Conservation (phyloP, 2,329 filamentous ascomycete genomes). For the Colletotrichum tropicale region DNA sequence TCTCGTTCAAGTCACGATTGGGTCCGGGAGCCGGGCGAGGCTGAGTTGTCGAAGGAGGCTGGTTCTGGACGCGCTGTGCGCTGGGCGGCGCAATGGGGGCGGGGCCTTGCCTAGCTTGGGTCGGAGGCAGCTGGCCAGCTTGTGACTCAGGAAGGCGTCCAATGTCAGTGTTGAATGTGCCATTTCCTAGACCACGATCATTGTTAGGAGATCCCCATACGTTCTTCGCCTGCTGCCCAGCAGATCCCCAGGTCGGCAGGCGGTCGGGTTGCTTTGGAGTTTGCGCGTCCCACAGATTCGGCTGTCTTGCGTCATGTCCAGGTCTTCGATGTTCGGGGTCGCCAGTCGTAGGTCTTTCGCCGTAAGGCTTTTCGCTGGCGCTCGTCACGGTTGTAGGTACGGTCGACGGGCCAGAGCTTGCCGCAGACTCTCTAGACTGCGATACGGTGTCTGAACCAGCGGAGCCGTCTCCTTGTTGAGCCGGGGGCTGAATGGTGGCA, state of each 20-base stretch:
- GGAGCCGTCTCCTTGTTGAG: slow-evolving; percentile 24
- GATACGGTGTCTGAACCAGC: not conserved
- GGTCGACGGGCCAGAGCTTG: not conserved
- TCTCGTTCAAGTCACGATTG: slow-evolving; percentile 12
- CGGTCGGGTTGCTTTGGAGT: slow-evolving; percentile 44
- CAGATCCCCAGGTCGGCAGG: slow-evolving; percentile 54
- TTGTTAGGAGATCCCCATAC: slow-evolving; percentile 79
- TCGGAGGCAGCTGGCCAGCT: slow-evolving; percentile 31
- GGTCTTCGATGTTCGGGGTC: slow-evolving; percentile 17
- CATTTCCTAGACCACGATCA: slow-evolving; percentile 76
- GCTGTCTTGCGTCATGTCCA: slow-evolving; percentile 22
- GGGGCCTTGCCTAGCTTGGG: slow-evolving; percentile 39
- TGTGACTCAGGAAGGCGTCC: slow-evolving; percentile 49
- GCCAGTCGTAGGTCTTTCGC: not conserved
- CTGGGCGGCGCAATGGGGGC: slow-evolving; percentile 49
- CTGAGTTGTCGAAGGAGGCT: not conserved
- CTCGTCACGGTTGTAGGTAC: not conserved
- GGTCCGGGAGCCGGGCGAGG: not conserved
- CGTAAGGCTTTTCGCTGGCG: not conserved
- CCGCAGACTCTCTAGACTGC: slow-evolving; percentile 3
- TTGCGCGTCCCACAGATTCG: slow-evolving; percentile 24
- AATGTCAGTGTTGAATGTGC: slow-evolving; percentile 72
- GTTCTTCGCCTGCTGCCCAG: slow-evolving; percentile 55
- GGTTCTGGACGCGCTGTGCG: slow-evolving; percentile 18
- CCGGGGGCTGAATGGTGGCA: slow-evolving; percentile 27